A percentile compares a stretch with the other conserved stretches of the same genome.
Evolutionary conservation across 495 filamentous ascomycete genomes (phyloP).

Genomic region (Polyplosphaeria fusca): DNA sequence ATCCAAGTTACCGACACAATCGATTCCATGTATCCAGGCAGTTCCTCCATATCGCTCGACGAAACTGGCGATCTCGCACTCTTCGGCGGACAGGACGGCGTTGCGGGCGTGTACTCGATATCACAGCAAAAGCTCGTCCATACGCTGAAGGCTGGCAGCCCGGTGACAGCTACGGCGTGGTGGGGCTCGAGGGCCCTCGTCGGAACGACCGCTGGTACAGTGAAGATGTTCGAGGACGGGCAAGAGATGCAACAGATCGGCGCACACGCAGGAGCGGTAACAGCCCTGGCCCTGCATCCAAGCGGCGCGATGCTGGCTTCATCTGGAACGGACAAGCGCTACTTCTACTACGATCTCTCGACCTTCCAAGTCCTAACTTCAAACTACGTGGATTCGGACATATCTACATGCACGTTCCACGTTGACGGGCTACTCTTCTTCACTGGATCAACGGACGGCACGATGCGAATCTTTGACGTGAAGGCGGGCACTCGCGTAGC

Average conservation of each 20-base stretch:
- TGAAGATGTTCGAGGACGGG: slow-evolving; percentile 71
- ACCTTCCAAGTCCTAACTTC: slow-evolving; percentile 65
- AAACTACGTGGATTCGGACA: slow-evolving; percentile 74
- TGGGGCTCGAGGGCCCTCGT: slow-evolving; percentile 67
- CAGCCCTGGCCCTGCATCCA: slow-evolving; percentile 75
- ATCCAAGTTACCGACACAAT: slow-evolving; percentile 61
- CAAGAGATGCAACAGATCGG: slow-evolving; percentile 61
- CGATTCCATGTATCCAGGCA: slow-evolving; percentile 61
- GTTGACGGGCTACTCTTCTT: slow-evolving; percentile 94
- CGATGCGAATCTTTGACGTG: slow-evolving; percentile 83
- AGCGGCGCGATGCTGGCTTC: slow-evolving; percentile 82
- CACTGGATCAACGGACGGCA: slow-evolving; percentile 68
- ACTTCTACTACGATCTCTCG: slow-evolving; percentile 80
- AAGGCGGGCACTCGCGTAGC: slow-evolving; percentile 69
- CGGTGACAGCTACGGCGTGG: slow-evolving; percentile 79
- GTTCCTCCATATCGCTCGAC: slow-evolving; percentile 65
- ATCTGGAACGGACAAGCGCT: slow-evolving; percentile 88
- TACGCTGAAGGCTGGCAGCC: slow-evolving; percentile 61
- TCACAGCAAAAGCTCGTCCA: slow-evolving; percentile 65
- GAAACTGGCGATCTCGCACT: slow-evolving; percentile 65
- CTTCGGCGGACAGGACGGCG: slow-evolving; percentile 73
- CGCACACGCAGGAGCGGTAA: slow-evolving; percentile 77
- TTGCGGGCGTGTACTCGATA: slow-evolving; percentile 75
- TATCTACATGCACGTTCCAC: slow-evolving; percentile 82
- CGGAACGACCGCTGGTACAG: slow-evolving; percentile 68